Conservation (phyloP, 768 basidiomycete species). For the Boletus barrowsii region DNA sequence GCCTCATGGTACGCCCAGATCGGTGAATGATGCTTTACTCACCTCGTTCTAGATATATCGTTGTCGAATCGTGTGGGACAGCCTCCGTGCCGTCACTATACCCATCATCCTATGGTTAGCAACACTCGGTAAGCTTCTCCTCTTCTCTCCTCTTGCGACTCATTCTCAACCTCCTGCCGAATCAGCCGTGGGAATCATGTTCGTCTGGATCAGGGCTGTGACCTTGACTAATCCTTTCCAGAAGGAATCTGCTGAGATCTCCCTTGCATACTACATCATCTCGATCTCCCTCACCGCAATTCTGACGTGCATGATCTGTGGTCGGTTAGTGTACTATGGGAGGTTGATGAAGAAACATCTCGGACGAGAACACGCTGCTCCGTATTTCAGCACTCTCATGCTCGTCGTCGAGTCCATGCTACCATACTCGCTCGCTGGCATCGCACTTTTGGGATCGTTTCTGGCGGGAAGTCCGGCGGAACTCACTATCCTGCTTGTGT, state of each 20-base stretch:
- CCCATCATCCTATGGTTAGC: conserved; percentile 12
- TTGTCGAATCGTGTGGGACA: conserved; percentile 33
- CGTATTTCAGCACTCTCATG: background rate
- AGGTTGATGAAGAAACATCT: too few relatives aligned
- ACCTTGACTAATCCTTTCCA: too few relatives aligned
- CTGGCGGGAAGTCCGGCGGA: background rate
- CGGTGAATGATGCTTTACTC: background rate
- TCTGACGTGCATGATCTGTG: conserved; percentile 12
- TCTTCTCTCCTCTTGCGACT: background rate
- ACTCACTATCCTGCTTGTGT: too few relatives aligned
- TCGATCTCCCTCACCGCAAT: conserved; percentile 1
- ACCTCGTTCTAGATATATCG: conserved; percentile 10
- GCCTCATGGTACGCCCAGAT: conserved; percentile 14
- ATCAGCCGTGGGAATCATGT: conserved; percentile 5
- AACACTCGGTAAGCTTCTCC: conserved; percentile 8
- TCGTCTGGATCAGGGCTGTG: background rate
- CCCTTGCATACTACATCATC: conserved; percentile 1
- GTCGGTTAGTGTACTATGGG: background rate
- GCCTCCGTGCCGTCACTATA: conserved; percentile 2
- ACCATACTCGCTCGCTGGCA: background rate
- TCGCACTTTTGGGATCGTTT: conserved; percentile 2
- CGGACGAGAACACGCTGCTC: too few relatives aligned
- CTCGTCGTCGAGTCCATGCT: too few relatives aligned
- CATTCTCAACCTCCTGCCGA: background rate
- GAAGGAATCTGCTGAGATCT: background rate